Evolutionary conservation across 2,329 filamentous ascomycete genomes (phyloP).

Genomic region (Fusarium subtropicale): DNA sequence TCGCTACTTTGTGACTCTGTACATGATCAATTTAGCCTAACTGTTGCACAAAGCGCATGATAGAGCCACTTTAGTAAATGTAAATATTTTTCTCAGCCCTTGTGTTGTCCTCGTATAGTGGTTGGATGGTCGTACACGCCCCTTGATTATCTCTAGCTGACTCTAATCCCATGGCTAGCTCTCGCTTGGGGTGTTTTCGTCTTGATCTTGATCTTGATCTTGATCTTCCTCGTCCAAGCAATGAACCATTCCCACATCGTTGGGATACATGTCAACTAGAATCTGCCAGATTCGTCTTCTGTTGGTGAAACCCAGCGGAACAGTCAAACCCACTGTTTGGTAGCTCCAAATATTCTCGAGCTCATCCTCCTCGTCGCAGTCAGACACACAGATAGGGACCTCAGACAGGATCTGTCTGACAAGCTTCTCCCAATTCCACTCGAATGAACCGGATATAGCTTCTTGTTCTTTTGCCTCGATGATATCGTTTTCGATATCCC

Average conservation of each 20-base stretch:
- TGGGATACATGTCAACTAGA: background rate
- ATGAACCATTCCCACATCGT: background rate
- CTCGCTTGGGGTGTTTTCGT: background rate
- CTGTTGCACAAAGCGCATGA: background rate
- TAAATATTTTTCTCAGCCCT: background rate
- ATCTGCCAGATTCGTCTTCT: constrained; percentile 1
- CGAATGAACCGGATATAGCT: background rate
- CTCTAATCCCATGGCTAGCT: background rate
- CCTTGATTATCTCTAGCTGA: background rate
- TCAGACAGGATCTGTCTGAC: background rate
- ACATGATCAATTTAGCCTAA: background rate
- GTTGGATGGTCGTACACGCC: background rate
- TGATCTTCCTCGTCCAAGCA: background rate
- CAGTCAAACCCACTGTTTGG: background rate
- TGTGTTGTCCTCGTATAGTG: background rate
- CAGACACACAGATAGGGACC: background rate
- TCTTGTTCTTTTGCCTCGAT: background rate
- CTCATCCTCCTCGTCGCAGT: background rate
- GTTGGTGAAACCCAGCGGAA: background rate
- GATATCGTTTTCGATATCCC: background rate
- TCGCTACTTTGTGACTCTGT: background rate
- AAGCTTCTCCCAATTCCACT: constrained; percentile 9
- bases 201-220: background rate
- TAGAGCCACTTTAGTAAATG: background rate
- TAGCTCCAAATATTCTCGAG: background rate